phyloP scores from a whole-genome alignment of 2,329 filamentous ascomycete genomes.

The Nannizziopsis barbatae region DNA sequence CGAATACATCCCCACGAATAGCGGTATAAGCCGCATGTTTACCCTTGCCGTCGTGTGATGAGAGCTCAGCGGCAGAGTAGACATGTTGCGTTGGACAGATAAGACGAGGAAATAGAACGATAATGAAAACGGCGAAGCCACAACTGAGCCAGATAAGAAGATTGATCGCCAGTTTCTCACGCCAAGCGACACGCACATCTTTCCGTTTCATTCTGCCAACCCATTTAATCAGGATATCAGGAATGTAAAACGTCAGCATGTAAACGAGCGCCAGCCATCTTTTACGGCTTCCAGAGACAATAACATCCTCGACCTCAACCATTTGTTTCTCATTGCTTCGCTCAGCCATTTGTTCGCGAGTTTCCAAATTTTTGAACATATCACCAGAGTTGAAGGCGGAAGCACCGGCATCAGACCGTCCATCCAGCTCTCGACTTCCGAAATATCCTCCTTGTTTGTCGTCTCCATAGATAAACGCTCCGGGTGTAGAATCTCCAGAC shows the following conservation, averaged over 20 bases:
- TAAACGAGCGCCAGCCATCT: slow-evolving; percentile 83
- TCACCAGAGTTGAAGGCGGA: slow-evolving; percentile 88
- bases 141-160: slow-evolving; percentile 90
- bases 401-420: slow-evolving; percentile 78
- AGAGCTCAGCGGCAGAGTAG: slow-evolving; percentile 66
- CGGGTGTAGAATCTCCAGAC: slow-evolving; percentile 38
- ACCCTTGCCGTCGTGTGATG: slow-evolving; percentile 60
- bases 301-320: slow-evolving; percentile 77
- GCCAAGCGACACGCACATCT: slow-evolving; percentile 85
- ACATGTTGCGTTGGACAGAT: slow-evolving; percentile 90
- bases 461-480: slow-evolving; percentile 54
- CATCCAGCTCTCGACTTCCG: slow-evolving; percentile 64
- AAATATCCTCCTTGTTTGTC: slow-evolving; percentile 68
- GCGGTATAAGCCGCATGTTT: slow-evolving; percentile 57
- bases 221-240: slow-evolving; percentile 67
- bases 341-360: slow-evolving; percentile 85
- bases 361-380: slow-evolving; percentile 97
- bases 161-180: slow-evolving; percentile 97
- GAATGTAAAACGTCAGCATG: slow-evolving; percentile 72
- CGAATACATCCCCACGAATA: slow-evolving; percentile 81
- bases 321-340: slow-evolving; percentile 85
- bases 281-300: slow-evolving; percentile 67
- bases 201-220: slow-evolving; percentile 81
- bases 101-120: slow-evolving; percentile 72
- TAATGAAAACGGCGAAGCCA: slow-evolving; percentile 69